Evolutionary conservation across 371 early-diverging fungal species (phyloP).

Genomic region (Mucor circinelloides): DNA sequence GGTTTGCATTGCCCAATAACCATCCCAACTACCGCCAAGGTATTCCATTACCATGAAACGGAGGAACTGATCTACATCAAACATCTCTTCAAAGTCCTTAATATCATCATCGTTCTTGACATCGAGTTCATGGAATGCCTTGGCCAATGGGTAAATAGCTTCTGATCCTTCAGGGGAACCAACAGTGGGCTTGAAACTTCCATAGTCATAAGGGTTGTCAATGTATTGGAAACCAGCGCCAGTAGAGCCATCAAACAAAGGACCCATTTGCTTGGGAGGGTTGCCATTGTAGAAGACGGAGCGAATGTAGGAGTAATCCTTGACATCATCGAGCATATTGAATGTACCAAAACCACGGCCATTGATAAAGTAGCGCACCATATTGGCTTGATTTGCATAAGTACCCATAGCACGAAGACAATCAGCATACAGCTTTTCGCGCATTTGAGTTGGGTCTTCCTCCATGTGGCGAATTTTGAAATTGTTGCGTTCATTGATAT

Average conservation of each 20-base stretch:
- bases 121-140: conserved; percentile 35
- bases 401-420: conserved; percentile 54
- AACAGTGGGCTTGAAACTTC: conserved; percentile 26
- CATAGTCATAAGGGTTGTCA: conserved; percentile 25
- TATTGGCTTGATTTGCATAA: conserved; percentile 56
- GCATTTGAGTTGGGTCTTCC: conserved; percentile 65
- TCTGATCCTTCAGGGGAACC: conserved; percentile 33
- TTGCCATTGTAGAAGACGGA: conserved; percentile 52
- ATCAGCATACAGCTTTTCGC: conserved; percentile 63
- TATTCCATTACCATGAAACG: conserved; percentile 66
- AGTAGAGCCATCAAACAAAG: conserved; percentile 55
- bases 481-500: conserved; percentile 45
- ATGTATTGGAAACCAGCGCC: conserved; percentile 50
- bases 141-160: conserved; percentile 38
- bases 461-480: conserved; percentile 63
- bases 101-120: conserved; percentile 39
- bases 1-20: conserved; percentile 56
- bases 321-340: conserved; percentile 55
- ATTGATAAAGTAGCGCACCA: conserved; percentile 57
- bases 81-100: conserved; percentile 29
- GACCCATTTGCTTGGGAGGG: conserved; percentile 51
- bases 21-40: conserved; percentile 58
- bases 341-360: conserved; percentile 57
- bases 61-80: conserved; percentile 53
- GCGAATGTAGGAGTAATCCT: conserved; percentile 50